phyloP scores from a whole-genome alignment of 2,329 filamentous ascomycete species.

The Fusarium continuum region DNA sequence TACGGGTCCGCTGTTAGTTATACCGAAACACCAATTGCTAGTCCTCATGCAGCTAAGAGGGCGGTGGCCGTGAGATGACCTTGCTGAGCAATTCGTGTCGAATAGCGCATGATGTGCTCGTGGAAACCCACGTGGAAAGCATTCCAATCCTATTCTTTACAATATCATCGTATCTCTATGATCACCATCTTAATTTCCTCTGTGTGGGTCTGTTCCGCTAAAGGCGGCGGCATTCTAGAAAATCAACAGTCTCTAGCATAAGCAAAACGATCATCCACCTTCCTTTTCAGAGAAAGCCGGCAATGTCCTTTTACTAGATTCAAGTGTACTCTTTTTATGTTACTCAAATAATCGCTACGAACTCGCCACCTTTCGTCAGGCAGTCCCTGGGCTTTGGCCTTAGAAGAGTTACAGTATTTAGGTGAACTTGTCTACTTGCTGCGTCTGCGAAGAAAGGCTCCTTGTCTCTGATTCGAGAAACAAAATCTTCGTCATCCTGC shows the following conservation, averaged over 20 bases:
- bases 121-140: background rate
- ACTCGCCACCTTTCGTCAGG: background rate
- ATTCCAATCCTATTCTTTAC: background rate
- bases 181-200: background rate
- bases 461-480: background rate
- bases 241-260: background rate
- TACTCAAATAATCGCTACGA: background rate
- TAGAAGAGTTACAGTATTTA: background rate
- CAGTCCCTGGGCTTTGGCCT: background rate
- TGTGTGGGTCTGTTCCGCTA: background rate
- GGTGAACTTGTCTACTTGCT: fast-evolving
- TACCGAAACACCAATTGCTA: background rate
- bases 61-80: background rate
- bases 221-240: background rate
- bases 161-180: constrained; percentile 1
- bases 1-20: too few relatives aligned
- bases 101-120: background rate
- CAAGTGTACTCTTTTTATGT: background rate
- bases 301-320: background rate
- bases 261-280: background rate
- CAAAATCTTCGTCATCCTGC: fast-evolving
- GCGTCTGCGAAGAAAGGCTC: fast-evolving
- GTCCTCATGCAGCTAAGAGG: background rate
- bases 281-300: background rate
- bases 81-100: background rate